These are phyloP conservation scores for Leccinum aurantiacum DNA, from an alignment of 768 basidiomycete species.

Conservation along the genomic window DNA sequence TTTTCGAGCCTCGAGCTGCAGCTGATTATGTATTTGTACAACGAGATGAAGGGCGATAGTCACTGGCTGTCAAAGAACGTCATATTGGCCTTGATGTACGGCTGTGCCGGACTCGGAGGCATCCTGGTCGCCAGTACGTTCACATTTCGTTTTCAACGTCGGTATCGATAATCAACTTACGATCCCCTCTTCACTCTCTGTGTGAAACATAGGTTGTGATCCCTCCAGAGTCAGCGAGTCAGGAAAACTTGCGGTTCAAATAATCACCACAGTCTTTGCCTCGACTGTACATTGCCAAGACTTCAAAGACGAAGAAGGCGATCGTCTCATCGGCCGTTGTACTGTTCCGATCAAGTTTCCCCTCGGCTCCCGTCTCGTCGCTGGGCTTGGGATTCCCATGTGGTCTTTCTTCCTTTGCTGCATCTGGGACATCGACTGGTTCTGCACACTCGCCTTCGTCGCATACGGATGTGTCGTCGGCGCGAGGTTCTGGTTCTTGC, in stretches of 20 bases:
- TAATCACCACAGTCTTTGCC: too few species aligned
- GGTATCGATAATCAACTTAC: too few species aligned
- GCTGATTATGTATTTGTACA: constrained; percentile 36
- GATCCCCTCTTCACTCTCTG: not conserved
- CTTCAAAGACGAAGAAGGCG: constrained; percentile 43
- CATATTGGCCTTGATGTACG: constrained; percentile 39
- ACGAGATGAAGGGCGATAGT: constrained; percentile 37
- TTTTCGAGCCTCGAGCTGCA: constrained; percentile 37
- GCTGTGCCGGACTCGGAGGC: constrained; percentile 37
- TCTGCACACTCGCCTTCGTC: constrained; percentile 12
- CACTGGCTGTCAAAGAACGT: constrained; percentile 41
- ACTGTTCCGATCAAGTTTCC: constrained; percentile 40
- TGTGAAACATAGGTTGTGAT: constrained; percentile 20
- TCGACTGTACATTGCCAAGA: too few species aligned
- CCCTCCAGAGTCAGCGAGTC: constrained; percentile 24
- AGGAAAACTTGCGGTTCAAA: too few species aligned
- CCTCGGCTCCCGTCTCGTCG: too few species aligned
- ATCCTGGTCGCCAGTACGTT: constrained; percentile 39
- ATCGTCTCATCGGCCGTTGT: constrained; percentile 30
- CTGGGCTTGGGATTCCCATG: too few species aligned
- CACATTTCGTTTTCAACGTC: not conserved
- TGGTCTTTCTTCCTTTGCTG: too few species aligned
- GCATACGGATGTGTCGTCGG: constrained; percentile 29
- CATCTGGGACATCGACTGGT: constrained; percentile 36
- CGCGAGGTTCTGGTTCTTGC: constrained; percentile 31